Conservation (phyloP, 2,329 filamentous ascomycete genomes). For the Trichothecium sympodiale region DNA sequence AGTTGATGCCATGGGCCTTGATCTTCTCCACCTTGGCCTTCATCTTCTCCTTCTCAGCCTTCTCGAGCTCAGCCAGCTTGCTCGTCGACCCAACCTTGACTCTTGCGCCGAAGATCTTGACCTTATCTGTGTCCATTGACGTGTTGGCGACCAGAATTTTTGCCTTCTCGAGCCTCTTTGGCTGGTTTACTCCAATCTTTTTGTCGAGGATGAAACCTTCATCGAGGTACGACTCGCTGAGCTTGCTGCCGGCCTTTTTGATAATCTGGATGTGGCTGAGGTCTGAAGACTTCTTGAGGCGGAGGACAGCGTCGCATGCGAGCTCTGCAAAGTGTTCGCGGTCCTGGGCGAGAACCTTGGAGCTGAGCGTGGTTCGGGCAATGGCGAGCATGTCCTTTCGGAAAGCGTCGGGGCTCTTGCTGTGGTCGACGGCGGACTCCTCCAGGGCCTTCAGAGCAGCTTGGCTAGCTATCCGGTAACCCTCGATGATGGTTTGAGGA, state of each 20-base stretch:
- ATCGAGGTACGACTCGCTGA: slow-evolving; percentile 94
- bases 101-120: slow-evolving; percentile 97
- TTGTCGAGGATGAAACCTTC: slow-evolving; percentile 98
- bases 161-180: slow-evolving; percentile 91
- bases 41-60: slow-evolving; percentile 99
- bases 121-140: slow-evolving; percentile 98
- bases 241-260: slow-evolving; percentile 97
- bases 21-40: slow-evolving; percentile 98
- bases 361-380: slow-evolving; percentile 89
- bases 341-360: slow-evolving; percentile 92
- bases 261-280: slow-evolving; percentile 98
- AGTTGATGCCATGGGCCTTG: slow-evolving; percentile 98
- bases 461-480: slow-evolving; percentile 90
- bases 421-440: slow-evolving; percentile 80
- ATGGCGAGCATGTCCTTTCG: slow-evolving; percentile 83
- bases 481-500: slow-evolving; percentile 98
- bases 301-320: slow-evolving; percentile 81
- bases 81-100: slow-evolving; percentile 95
- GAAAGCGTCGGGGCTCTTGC: slow-evolving; percentile 72
- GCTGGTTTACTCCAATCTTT: slow-evolving; percentile 97
- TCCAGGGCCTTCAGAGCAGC: slow-evolving; percentile 79
- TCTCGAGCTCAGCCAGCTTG: slow-evolving; percentile 96
- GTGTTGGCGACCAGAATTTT: slow-evolving; percentile 98
- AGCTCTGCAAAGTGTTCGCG: slow-evolving; percentile 83
- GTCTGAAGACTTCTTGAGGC: slow-evolving; percentile 82